A percentile compares a stretch with the other conserved stretches of the same genome.
Conservation (phyloP, 495 filamentous ascomycete species). For the Letharia lupina region DNA sequence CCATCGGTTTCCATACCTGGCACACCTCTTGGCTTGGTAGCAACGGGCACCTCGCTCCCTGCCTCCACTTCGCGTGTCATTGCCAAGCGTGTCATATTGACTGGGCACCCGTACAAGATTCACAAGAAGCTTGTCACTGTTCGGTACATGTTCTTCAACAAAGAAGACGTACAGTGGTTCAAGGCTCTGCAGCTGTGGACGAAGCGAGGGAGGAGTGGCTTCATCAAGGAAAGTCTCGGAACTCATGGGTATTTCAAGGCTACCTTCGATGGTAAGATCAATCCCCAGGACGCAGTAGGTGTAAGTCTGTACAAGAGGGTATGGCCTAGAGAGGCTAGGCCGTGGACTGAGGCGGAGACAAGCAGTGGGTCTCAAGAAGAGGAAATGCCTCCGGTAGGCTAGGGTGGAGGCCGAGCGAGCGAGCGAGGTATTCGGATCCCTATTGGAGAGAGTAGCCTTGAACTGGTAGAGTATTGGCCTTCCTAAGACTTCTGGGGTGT, state of each 20-base stretch:
- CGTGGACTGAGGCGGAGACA: slow-evolving; percentile 34
- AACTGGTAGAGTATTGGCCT: background rate
- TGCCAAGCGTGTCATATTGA: slow-evolving; percentile 88
- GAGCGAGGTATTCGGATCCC: background rate
- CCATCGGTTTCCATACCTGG: slow-evolving; percentile 16
- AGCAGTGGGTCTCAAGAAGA: background rate
- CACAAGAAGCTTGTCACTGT: slow-evolving; percentile 94
- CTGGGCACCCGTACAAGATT: slow-evolving; percentile 95
- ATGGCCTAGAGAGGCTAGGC: slow-evolving; percentile 63
- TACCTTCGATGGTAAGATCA: slow-evolving; percentile 90
- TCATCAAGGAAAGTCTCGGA: slow-evolving; percentile 83
- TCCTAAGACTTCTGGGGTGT: background rate
- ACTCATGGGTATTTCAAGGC: slow-evolving; percentile 99
- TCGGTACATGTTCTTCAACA: slow-evolving; percentile 99
- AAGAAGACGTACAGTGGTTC: slow-evolving; percentile 92
- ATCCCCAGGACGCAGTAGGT: slow-evolving; percentile 86
- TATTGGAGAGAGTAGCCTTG: background rate
- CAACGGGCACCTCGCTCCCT: slow-evolving; percentile 73
- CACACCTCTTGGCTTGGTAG: slow-evolving; percentile 58
- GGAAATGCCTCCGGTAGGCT: background rate
- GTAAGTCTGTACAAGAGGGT: slow-evolving; percentile 91
- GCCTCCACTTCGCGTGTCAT: slow-evolving; percentile 73
- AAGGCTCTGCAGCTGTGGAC: slow-evolving; percentile 95
- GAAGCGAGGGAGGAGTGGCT: slow-evolving; percentile 74
- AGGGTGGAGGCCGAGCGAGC: background rate